Evolutionary conservation across 345 rosid species (phyloP).

Genomic region (Erysimum cheiranthoides): DNA sequence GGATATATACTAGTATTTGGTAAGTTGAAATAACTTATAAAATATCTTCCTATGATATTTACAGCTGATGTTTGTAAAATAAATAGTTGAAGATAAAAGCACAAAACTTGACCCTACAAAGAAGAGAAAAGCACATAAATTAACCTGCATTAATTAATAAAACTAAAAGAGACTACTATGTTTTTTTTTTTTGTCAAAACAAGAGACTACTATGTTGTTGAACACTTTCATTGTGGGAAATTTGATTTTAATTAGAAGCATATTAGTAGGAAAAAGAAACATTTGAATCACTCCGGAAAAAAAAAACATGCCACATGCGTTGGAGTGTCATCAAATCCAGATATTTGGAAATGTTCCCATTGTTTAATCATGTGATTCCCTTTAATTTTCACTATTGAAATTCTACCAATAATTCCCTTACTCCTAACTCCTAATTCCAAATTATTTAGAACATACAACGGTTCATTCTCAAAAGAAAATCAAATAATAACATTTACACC

Average conservation of each 20-base stretch:
- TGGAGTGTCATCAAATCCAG: conserved; percentile 30
- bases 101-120: neutral
- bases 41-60: neutral
- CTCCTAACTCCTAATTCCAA: neutral
- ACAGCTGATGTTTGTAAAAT: neutral
- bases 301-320: conserved; percentile 25
- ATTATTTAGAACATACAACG: neutral
- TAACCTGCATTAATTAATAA: neutral
- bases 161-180: neutral
- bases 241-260: neutral
- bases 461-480: neutral
- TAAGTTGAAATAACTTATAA: neutral
- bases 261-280: neutral
- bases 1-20: neutral
- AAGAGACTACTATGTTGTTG: neutral
- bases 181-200: no score
- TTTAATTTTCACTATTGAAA: conserved; percentile 2
- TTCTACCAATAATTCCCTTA: neutral
- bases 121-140: neutral
- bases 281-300: neutral
- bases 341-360: conserved; percentile 6
- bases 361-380: conserved; percentile 16
- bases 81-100: neutral
- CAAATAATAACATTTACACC: neutral
- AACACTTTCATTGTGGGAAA: neutral